Conservation (phyloP, 306 rosid genomes). For the Ammopiptanthus mongolicus region DNA sequence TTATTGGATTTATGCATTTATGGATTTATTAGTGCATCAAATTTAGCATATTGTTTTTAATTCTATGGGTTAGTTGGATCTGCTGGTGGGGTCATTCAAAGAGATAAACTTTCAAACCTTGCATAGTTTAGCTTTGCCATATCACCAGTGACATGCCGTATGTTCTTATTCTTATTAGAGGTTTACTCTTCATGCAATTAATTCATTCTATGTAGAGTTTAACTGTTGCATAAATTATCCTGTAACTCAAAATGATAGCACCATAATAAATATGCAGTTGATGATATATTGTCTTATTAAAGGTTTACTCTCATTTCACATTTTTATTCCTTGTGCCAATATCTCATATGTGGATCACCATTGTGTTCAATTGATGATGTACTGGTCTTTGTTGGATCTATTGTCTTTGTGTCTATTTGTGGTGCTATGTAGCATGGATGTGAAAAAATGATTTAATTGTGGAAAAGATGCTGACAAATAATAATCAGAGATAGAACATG, state of each 20-base stretch:
- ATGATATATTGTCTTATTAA: too few species aligned
- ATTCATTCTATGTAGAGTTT: neutral
- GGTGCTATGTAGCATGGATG: too few species aligned
- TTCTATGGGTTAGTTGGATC: neutral
- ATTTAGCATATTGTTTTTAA: neutral
- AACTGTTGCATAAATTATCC: conserved; percentile 5
- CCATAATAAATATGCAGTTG: too few species aligned
- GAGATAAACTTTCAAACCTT: neutral
- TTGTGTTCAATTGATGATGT: too few species aligned
- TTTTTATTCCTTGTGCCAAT: too few species aligned
- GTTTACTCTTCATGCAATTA: neutral
- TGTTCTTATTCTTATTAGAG: neutral
- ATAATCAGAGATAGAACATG: too few species aligned
- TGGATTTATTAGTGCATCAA: neutral
- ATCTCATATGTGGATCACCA: too few species aligned
- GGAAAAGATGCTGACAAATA: too few species aligned
- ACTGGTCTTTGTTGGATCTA: too few species aligned
- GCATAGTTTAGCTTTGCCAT: neutral
- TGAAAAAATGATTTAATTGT: too few species aligned
- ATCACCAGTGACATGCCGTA: neutral
- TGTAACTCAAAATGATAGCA: conserved; percentile 83
- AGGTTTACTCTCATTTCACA: too few species aligned
- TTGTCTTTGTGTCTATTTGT: too few species aligned
- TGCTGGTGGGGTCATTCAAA: neutral
- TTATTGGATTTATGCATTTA: neutral